phyloP scores from a whole-genome alignment of 2,329 filamentous ascomycete genomes.

The Phialophora chinensis region DNA sequence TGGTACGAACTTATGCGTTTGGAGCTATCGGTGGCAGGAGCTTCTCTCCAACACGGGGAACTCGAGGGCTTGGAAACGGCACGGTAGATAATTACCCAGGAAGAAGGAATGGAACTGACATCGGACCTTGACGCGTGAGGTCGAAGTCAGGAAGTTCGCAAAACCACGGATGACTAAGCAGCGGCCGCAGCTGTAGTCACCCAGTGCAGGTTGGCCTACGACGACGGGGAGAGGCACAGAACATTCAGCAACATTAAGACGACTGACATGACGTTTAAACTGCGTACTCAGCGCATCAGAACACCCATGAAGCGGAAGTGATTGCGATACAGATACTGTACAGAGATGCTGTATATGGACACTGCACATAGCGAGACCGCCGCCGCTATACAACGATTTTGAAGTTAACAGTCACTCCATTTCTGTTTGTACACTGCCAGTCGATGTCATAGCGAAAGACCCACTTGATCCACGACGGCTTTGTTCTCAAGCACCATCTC shows the following conservation, averaged over 20 bases:
- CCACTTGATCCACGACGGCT: background rate
- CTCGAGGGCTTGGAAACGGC: background rate
- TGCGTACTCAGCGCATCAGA: background rate
- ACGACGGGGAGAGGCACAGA: background rate
- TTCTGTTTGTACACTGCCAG: background rate
- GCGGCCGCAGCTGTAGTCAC: background rate
- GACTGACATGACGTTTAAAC: background rate
- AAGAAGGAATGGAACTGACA: background rate
- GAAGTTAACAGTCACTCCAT: background rate
- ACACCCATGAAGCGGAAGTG: background rate
- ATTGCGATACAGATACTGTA: background rate
- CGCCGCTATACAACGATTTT: slow-evolving; percentile 9
- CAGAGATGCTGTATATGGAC: background rate
- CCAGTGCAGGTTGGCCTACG: no score
- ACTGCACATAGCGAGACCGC: background rate
- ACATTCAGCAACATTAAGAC: background rate
- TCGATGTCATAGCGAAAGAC: background rate
- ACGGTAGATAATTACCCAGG: background rate
- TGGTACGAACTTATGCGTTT: background rate
- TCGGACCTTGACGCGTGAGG: background rate
- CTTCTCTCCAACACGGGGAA: background rate
- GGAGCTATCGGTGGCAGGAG: background rate
- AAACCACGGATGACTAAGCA: slow-evolving; percentile 8
- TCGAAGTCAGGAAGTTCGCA: background rate
- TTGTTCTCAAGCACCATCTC: slow-evolving; percentile 2